Conservation (phyloP, 345 rosid genomes). For the Eutrema japonicum region DNA sequence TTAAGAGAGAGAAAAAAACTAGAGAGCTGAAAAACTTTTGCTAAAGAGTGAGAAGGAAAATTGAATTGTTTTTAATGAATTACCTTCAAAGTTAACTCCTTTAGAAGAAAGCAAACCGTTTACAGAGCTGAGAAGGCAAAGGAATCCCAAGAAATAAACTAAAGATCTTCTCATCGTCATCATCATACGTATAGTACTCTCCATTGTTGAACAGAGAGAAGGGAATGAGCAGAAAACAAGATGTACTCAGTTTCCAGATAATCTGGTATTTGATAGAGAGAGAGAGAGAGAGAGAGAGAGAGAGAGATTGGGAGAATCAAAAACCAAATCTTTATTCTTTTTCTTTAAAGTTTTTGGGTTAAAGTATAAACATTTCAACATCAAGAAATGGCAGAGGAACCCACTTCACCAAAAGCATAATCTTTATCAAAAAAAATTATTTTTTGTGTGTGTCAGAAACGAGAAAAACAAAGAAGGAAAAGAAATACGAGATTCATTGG, state of each 20-base stretch:
- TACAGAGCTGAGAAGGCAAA: conserved; percentile 55
- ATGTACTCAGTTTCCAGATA: conserved; percentile 41
- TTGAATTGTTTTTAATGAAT: neutral
- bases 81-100: conserved; percentile 95
- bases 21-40: conserved; percentile 10
- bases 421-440: neutral
- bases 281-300: conserved; percentile 33
- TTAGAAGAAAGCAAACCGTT: conserved; percentile 74
- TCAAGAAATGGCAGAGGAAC: conserved; percentile 53
- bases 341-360: conserved; percentile 35
- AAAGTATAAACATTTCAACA: conserved; percentile 46
- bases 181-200: conserved; percentile 29
- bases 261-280: conserved; percentile 37
- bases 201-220: conserved; percentile 43
- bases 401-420: conserved; percentile 55
- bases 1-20: neutral
- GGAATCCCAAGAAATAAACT: conserved; percentile 43
- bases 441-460: conserved; percentile 52
- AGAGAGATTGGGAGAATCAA: conserved; percentile 23
- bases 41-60: conserved; percentile 18
- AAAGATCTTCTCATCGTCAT: conserved; percentile 38
- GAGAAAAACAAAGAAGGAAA: neutral
- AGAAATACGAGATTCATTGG: conserved; percentile 45
- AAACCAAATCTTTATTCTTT: conserved; percentile 16
- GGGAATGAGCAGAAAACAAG: conserved; percentile 47